Evolutionary conservation across 805 yeast genomes (phyloP).

Genomic region (Clavispora vitiphila): DNA sequence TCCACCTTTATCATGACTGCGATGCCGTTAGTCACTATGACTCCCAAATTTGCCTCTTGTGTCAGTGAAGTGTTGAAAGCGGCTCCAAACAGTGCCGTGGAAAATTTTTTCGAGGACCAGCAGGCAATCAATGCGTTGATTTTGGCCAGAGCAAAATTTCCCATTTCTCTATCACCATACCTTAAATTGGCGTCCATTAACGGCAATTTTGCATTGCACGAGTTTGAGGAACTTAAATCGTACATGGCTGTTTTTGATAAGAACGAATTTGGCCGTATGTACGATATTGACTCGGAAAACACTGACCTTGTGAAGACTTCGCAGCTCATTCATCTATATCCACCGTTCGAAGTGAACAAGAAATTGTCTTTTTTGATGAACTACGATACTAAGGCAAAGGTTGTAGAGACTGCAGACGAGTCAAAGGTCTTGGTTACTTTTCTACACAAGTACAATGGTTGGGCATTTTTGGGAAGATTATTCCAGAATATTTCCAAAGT

Average conservation of each 20-base stretch:
- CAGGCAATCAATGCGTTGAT: constrained; percentile 41
- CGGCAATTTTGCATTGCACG: constrained; percentile 61
- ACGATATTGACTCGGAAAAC: constrained; percentile 47
- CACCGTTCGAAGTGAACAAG: constrained; percentile 50
- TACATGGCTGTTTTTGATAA: constrained; percentile 49
- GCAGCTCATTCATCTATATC: constrained; percentile 44
- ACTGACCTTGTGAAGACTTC: constrained; percentile 50
- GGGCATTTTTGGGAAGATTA: constrained; percentile 79
- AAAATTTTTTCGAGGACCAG: constrained; percentile 43
- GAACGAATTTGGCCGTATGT: constrained; percentile 33
- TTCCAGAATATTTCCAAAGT: constrained; percentile 55
- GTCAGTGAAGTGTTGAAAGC: constrained; percentile 38
- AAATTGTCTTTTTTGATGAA: constrained; percentile 41
- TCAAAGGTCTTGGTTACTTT: constrained; percentile 53
- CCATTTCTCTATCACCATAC: constrained; percentile 57
- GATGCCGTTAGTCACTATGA: constrained; percentile 45
- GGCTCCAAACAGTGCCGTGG: constrained; percentile 42
- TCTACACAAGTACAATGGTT: constrained; percentile 72
- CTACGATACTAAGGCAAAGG: constrained; percentile 62
- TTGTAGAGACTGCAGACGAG: constrained; percentile 46
- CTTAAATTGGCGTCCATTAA: constrained; percentile 58
- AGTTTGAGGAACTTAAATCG: constrained; percentile 53
- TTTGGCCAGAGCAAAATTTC: constrained; percentile 69
- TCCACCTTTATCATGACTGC: constrained; percentile 41
- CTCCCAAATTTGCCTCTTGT: constrained; percentile 39